Evolutionary conservation across 305 asterid genomes (phyloP).

Genomic region (Solanum hybrid): DNA sequence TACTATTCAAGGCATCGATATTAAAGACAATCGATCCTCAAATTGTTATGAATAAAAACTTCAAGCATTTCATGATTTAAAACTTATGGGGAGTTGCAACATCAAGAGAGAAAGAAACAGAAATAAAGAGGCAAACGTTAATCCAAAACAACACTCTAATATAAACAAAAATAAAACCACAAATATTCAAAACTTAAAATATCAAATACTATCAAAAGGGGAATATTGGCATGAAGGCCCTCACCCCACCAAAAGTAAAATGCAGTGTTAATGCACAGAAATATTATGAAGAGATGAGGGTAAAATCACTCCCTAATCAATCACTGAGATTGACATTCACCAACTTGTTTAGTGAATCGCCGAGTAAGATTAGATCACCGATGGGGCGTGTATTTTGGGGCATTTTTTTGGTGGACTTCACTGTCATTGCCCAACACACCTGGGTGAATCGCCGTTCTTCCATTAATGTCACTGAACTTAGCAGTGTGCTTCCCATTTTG

Average conservation of each 20-base stretch:
- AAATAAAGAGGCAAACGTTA: background rate
- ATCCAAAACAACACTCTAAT: too few species aligned
- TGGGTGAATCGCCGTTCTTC: background rate
- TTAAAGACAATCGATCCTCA: background rate
- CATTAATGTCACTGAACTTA: too few species aligned
- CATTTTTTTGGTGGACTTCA: background rate
- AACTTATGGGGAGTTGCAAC: background rate
- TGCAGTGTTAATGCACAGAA: background rate
- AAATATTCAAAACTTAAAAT: too few species aligned
- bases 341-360: background rate
- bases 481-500: background rate
- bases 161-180: background rate
- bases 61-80: too few species aligned
- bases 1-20: background rate
- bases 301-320: background rate
- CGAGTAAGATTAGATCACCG: background rate
- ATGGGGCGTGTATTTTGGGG: background rate
- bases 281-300: background rate
- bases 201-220: background rate
- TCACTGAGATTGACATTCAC: background rate
- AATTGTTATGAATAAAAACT: too few species aligned
- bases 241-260: background rate
- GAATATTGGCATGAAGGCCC: background rate
- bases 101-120: background rate
- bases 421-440: background rate